These are phyloP conservation scores for Zymoseptoria pseudotritici DNA, from an alignment of 2,329 filamentous ascomycete species.

Conservation along the genomic window DNA sequence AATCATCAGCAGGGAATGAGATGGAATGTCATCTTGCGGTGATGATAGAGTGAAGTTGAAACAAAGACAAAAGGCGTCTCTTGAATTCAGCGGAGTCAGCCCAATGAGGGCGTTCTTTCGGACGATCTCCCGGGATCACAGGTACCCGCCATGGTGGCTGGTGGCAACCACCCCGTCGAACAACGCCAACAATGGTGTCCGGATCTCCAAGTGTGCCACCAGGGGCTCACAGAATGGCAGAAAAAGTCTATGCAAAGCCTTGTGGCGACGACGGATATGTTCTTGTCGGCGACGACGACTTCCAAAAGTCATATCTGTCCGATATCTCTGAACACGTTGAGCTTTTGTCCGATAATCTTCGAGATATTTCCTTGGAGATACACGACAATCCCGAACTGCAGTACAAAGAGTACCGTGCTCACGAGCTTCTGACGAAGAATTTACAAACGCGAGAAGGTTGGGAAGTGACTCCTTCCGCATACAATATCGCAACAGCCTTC, in stretches of 20 bases:
- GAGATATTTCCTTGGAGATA: conserved; percentile 44
- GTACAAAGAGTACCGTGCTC: conserved; percentile 44
- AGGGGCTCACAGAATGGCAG: neutral
- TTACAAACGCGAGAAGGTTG: conserved; percentile 38
- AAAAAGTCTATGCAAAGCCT: neutral
- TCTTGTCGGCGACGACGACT: conserved; percentile 3
- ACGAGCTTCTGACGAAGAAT: conserved; percentile 45
- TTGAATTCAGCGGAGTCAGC: neutral
- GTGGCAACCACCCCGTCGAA: neutral
- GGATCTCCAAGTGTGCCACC: too few species aligned
- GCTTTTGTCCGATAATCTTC: conserved; percentile 33
- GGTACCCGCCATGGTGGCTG: neutral
- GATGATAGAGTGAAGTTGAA: neutral
- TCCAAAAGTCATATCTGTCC: conserved; percentile 7
- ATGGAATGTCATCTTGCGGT: neutral
- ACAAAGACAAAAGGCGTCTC: neutral
- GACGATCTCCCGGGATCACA: neutral
- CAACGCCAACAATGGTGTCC: neutral
- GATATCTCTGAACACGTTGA: conserved; percentile 37
- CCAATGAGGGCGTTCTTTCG: neutral
- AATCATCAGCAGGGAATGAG: neutral
- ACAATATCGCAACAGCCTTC: conserved; percentile 48
- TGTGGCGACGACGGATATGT: conserved; percentile 5
- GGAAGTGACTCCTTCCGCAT: conserved; percentile 46
- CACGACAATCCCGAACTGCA: conserved; percentile 44